A percentile compares a stretch with the other conserved stretches of the same genome.
Evolutionary conservation across 495 filamentous ascomycete genomes (phyloP).

Genomic region (Aspergillus hancockii): DNA sequence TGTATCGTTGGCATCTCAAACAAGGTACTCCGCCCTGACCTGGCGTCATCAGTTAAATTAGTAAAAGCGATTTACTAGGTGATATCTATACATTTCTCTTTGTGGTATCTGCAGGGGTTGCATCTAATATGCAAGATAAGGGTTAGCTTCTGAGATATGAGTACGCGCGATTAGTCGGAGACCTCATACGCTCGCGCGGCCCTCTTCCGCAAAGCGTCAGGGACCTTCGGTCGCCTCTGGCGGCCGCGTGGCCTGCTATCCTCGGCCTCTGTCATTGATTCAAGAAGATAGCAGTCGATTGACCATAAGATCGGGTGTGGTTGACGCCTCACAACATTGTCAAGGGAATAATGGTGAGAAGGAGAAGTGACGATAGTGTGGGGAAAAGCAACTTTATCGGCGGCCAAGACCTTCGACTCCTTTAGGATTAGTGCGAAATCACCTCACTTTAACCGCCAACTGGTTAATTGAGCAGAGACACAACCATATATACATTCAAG

Average conservation of each 20-base stretch:
- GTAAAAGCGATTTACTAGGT: neutral
- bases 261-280: neutral
- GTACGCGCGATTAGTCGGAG: neutral
- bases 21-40: conserved; percentile 22
- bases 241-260: neutral
- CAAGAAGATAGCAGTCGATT: neutral
- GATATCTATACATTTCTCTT: conserved; percentile 17
- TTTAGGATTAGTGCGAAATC: neutral
- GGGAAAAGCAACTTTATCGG: neutral
- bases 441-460: too few species aligned
- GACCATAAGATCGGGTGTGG: neutral
- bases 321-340: neutral
- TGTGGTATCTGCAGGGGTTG: conserved; percentile 18
- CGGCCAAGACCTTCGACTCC: neutral
- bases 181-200: conserved; percentile 12
- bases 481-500: too few species aligned
- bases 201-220: conserved; percentile 10
- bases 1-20: conserved; percentile 18
- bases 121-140: conserved; percentile 8
- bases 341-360: neutral
- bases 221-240: conserved; percentile 8
- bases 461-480: too few species aligned
- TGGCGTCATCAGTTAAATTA: neutral
- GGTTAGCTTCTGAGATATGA: neutral
- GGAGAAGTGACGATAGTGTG: neutral